These are phyloP conservation scores for Pleochaeta shiraiana DNA, from an alignment of 2,329 filamentous ascomycete species.

Conservation along the genomic window DNA sequence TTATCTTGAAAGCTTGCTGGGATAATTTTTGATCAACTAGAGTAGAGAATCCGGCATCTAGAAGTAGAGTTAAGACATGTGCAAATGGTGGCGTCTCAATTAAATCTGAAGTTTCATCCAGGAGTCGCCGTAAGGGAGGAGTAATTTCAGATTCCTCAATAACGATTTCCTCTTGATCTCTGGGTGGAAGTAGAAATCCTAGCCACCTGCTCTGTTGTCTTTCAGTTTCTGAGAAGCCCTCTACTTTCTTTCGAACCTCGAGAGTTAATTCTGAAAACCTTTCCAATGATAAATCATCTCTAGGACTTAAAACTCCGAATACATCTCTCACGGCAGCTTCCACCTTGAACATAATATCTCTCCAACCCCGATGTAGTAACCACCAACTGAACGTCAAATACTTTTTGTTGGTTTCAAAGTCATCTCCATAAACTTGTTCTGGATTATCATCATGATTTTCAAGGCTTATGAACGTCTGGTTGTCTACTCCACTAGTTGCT, in stretches of 20 bases:
- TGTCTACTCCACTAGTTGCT: slow-evolving; percentile 43
- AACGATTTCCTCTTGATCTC: slow-evolving; percentile 59
- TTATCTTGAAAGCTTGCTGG: slow-evolving; percentile 51
- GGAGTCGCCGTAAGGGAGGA: slow-evolving; percentile 46
- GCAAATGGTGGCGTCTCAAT: slow-evolving; percentile 85
- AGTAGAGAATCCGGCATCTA: slow-evolving; percentile 70
- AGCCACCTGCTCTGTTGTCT: slow-evolving; percentile 45
- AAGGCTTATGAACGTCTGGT: slow-evolving; percentile 58
- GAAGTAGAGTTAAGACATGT: slow-evolving; percentile 63
- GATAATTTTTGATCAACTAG: slow-evolving; percentile 69
- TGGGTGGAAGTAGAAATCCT: slow-evolving; percentile 58
- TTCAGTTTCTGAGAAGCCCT: slow-evolving; percentile 47
- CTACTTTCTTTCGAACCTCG: slow-evolving; percentile 65
- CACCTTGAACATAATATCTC: slow-evolving; percentile 59
- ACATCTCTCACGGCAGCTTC: slow-evolving; percentile 71
- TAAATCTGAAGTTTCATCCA: slow-evolving; percentile 91
- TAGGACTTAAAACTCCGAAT: slow-evolving; percentile 72
- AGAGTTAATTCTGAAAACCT: slow-evolving; percentile 60
- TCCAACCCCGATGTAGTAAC: slow-evolving; percentile 80
- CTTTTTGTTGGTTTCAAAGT: slow-evolving; percentile 88
- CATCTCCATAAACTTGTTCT: slow-evolving; percentile 67
- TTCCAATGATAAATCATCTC: slow-evolving; percentile 69
- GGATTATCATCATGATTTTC: slow-evolving; percentile 80
- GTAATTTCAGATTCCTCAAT: slow-evolving; percentile 66
- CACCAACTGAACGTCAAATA: slow-evolving; percentile 98